Conservation (phyloP, 306 rosid species). For the Luffa aegyptiaca region DNA sequence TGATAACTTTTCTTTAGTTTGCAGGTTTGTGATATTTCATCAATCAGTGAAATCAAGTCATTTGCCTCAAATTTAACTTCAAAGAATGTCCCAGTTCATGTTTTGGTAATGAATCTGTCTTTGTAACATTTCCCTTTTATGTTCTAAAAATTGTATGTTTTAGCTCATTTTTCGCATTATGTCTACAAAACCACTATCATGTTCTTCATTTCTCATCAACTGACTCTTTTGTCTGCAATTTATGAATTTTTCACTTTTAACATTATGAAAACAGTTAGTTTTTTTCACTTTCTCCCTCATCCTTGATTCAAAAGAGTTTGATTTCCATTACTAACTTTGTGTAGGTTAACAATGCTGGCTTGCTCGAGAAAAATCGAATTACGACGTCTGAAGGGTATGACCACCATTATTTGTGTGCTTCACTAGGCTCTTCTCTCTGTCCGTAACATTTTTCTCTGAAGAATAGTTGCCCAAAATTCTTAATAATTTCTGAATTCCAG, state of each 20-base stretch:
- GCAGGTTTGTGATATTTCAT: conserved; percentile 90
- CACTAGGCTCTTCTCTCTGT: neutral
- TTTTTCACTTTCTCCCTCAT: neutral
- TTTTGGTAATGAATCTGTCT: conserved; percentile 55
- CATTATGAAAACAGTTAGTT: neutral
- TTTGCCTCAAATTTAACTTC: conserved; percentile 53
- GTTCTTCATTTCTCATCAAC: neutral
- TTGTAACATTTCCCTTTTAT: conserved; percentile 28
- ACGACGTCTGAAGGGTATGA: conserved; percentile 81
- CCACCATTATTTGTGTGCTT: neutral
- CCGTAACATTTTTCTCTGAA: neutral
- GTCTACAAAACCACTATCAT: neutral
- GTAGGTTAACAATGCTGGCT: conserved; percentile 89
- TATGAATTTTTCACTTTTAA: neutral
- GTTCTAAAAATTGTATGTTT: neutral
- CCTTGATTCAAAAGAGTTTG: neutral
- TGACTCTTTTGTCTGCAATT: neutral
- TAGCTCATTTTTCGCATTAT: neutral
- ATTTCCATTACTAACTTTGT: conserved; percentile 15
- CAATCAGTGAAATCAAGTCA: conserved; percentile 58
- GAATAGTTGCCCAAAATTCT: neutral
- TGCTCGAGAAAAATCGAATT: conserved; percentile 55
- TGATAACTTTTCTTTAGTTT: conserved; percentile 12
- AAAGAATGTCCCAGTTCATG: conserved; percentile 57
- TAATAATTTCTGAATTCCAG: conserved; percentile 25